Base-by-base conservation (phyloP, 148 eudicot species). In the Vaccinium corymbosum region DNA sequence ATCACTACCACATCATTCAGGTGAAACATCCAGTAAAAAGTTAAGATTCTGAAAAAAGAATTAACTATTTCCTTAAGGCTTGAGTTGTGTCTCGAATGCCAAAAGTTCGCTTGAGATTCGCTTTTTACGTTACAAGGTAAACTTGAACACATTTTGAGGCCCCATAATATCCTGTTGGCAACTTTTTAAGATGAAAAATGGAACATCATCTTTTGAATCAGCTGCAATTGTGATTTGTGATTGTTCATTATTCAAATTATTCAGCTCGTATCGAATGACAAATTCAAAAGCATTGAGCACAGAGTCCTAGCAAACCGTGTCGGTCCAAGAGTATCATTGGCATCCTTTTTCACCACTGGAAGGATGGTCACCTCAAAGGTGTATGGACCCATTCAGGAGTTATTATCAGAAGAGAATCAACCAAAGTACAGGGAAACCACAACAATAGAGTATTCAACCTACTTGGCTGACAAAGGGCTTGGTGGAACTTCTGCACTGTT, bases 271-370 rank as follows among this genome's bases (percentile, higher is more conserved):
- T 29, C 75, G 0, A 71, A 71, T 0, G 75, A 73, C 77, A 73
- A 73, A 50, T 73, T 73, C 83, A 92, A 85, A 62, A 92, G 94
- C 25, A 78, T 89, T 53, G 90, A 89, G 49, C 94, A 92, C 57
- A 87, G 93, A 73, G 93, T 89, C 20, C 9, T 86, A 35, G 86
- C 93, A n/a, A 90, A 86, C 64, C 64, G 15, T 10, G 84, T 68
- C 2, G 90, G 93, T 38, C 92, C 93, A n/a, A 88, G 93, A 87
- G 61, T 89, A 3, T 92, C 92, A 35, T 52, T 90, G 25, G 94
- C 92, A 59, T 38, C 87, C 88, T 92, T 90, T 76, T 88, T 92
- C 64, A 86, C 49, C 85, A 85, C 87, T 9, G 42, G 70, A 22
- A 2, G 7, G 10, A 46, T 64, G 52, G 19, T 35, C 2, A 46